Evolutionary conservation across 768 basidiomycete genomes (phyloP).

Genomic region (Termitomyces heimii): DNA sequence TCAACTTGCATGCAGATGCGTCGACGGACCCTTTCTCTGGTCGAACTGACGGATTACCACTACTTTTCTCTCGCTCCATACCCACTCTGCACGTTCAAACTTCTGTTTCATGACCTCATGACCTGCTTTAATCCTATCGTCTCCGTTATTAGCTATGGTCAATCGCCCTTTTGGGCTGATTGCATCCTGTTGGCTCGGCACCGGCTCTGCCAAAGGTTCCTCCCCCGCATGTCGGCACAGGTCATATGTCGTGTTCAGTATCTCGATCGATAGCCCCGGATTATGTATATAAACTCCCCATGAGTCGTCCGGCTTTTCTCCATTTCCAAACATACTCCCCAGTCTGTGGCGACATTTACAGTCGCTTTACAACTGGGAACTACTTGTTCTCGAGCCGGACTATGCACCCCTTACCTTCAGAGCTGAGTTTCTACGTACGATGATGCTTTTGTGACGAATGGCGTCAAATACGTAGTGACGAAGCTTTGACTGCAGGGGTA

Average conservation of each 20-base stretch:
- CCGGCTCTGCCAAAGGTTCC: not conserved
- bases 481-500: conserved; percentile 13
- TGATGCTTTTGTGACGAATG: not conserved
- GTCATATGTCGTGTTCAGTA: not conserved
- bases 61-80: not conserved
- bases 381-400: not conserved
- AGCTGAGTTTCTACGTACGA: conserved; percentile 7
- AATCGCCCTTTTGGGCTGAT: not conserved
- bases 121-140: not conserved
- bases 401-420: conserved; percentile 8
- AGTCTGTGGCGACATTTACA: not conserved
- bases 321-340: not conserved
- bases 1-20: not conserved
- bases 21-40: not conserved
- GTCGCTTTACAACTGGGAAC: not conserved
- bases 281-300: not conserved
- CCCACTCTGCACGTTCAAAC: not conserved
- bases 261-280: not conserved
- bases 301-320: not conserved
- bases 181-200: not conserved
- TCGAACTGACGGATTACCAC: not conserved
- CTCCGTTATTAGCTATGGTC: not conserved
- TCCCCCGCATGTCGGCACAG: not conserved
- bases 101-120: not conserved
- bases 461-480: conserved; percentile 8